These are phyloP conservation scores for Euphorbia tirucalli DNA, from an alignment of 345 rosid species.

Conservation along the genomic window DNA sequence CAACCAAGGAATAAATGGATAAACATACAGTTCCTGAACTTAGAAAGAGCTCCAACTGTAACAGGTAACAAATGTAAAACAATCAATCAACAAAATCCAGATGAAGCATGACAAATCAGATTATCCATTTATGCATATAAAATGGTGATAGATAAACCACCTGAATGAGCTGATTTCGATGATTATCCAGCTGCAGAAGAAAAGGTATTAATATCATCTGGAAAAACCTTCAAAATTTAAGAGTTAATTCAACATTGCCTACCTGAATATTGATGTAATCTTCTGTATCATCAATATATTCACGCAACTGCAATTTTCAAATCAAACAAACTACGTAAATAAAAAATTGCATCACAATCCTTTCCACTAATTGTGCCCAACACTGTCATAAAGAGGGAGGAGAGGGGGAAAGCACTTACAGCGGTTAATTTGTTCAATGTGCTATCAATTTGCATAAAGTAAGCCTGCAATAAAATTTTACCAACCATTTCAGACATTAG, in stretches of 20 bases:
- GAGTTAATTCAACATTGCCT: slow-evolving; percentile 4
- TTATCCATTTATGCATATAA: not conserved
- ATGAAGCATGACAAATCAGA: not conserved
- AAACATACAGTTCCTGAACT: slow-evolving; percentile 24
- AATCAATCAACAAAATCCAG: not conserved
- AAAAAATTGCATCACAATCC: not conserved
- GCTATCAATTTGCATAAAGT: slow-evolving; percentile 92
- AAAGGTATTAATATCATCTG: slow-evolving; percentile 13
- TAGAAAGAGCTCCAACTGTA: slow-evolving; percentile 22
- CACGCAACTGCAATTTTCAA: slow-evolving; percentile 71
- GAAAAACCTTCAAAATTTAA: not conserved
- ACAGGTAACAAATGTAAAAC: not conserved
- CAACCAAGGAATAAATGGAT: slow-evolving; percentile 51
- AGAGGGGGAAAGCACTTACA: slow-evolving; percentile 32
- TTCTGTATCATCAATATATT: slow-evolving; percentile 96
- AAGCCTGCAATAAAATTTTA: slow-evolving; percentile 56
- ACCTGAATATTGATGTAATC: slow-evolving; percentile 98
- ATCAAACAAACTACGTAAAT: slow-evolving; percentile 11
- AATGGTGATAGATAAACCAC: slow-evolving; percentile 30
- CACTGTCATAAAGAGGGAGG: not conserved
- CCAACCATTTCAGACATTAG: slow-evolving; percentile 4
- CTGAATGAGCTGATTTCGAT: slow-evolving; percentile 98
- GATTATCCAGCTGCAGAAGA: slow-evolving; percentile 83
- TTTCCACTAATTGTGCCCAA: not conserved
- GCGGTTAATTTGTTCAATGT: slow-evolving; percentile 84